Percentiles rank a stretch among this genome's conserved stretches.
Evolutionary conservation across 257 asterid species (phyloP).

Genomic region (Gardenia jasminoides): DNA sequence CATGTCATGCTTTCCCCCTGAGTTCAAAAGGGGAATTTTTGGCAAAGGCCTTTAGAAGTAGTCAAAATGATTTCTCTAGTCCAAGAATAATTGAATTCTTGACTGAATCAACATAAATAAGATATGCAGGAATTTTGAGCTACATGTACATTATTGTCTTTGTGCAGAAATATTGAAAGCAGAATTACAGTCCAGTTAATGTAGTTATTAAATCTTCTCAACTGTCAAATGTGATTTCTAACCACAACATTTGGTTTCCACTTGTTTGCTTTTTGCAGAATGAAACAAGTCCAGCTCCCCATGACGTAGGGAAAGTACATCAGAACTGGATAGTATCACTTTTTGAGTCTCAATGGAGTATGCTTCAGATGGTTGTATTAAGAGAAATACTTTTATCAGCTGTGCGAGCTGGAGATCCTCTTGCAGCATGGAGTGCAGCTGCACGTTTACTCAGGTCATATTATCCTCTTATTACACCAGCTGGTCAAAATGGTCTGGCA

Average conservation of each 20-base stretch:
- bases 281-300: slow-evolving; percentile 57
- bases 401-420: slow-evolving; percentile 98
- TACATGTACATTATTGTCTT: not conserved
- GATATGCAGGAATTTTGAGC: not conserved
- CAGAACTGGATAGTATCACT: slow-evolving; percentile 78
- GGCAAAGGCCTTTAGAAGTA: not conserved
- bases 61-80: not conserved
- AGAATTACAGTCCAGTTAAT: not conserved
- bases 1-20: not conserved
- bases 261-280: slow-evolving; percentile 23
- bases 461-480: slow-evolving; percentile 95
- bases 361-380: slow-evolving; percentile 97
- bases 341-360: slow-evolving; percentile 98
- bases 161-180: not conserved
- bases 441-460: slow-evolving; percentile 96
- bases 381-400: slow-evolving; percentile 95
- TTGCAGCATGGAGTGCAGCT: slow-evolving; percentile 99
- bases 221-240: not conserved
- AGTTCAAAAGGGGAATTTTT: not conserved
- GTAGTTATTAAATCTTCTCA: not conserved
- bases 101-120: not conserved
- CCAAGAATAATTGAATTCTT: not conserved
- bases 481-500: slow-evolving; percentile 95
- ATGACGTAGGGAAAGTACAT: slow-evolving; percentile 78
- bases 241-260: slow-evolving; percentile 5